These are phyloP conservation scores for Cystofilobasidium macerans DNA, from an alignment of 768 basidiomycete species.

Conservation along the genomic window DNA sequence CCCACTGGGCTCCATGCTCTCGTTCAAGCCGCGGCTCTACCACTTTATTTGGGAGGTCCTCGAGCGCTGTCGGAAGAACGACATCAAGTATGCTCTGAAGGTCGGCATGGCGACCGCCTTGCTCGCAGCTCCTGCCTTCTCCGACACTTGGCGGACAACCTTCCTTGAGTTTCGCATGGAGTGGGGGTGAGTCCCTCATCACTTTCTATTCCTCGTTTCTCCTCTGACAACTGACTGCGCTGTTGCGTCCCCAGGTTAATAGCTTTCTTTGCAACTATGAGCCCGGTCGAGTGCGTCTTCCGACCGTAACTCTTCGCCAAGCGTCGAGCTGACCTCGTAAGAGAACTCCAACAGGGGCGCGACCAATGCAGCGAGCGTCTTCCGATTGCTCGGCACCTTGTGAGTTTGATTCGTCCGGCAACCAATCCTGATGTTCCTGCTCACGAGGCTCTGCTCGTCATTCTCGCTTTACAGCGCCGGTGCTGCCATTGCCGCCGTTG, in stretches of 20 bases:
- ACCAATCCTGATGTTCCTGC: not conserved
- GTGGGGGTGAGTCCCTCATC: conserved; percentile 92
- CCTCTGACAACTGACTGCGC: no score
- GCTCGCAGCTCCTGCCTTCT: conserved; percentile 78
- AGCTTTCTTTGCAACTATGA: conserved; percentile 41
- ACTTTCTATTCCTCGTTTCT: no score
- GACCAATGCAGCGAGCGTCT: conserved; percentile 76
- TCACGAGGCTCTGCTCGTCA: not conserved
- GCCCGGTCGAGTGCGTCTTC: conserved; percentile 6
- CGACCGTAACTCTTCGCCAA: not conserved
- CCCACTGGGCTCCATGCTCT: conserved; percentile 53
- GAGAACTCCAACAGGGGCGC: conserved; percentile 42
- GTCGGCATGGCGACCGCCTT: conserved; percentile 54
- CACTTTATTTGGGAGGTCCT: conserved; percentile 65
- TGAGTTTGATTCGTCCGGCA: conserved; percentile 40
- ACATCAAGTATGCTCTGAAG: conserved; percentile 53
- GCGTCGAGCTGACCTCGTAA: not conserved
- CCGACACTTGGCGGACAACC: conserved; percentile 59
- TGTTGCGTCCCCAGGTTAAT: no score
- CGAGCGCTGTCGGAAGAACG: conserved; percentile 53
- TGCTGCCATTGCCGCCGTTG: conserved; percentile 58
- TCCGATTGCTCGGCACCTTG: conserved; percentile 78
- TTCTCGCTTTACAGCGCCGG: conserved; percentile 49
- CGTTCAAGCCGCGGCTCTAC: conserved; percentile 52
- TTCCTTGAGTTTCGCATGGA: conserved; percentile 80